Evolutionary conservation across 2,329 filamentous ascomycete species (phyloP), one percentile per base, ranked within the genome.

Genomic region (Volutella citrinella): DNA sequence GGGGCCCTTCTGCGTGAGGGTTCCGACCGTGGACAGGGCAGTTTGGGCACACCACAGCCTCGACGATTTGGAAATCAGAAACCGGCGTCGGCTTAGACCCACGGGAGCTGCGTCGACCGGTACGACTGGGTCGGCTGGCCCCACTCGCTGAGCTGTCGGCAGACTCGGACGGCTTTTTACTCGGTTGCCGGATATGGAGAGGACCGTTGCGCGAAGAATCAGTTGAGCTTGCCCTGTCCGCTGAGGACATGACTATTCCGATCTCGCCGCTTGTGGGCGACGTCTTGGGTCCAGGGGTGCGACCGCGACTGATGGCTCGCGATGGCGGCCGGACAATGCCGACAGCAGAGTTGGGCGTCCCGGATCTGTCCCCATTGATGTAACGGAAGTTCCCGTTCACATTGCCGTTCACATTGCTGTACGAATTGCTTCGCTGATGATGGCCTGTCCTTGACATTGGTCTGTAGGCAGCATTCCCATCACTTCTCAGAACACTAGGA

Each of bases 361-460:
- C n/a, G 16, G 32, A 14, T 19, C 22, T 23, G 7, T 25, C 24
- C 7, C 29, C 28, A 9, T 18, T 16, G 7, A 20, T 7, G 13
- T n/a, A n/a, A n/a, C n/a, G n/a, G n/a, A n/a, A n/a, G n/a, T n/a
- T n/a, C n/a, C n/a, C n/a, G n/a, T n/a, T n/a, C n/a, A n/a, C n/a
- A n/a, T n/a, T 25, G 7, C 20, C 7, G 22, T 38, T 27, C 9
- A 22, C 4, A 10, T 19, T 35, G 7, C 29, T 20, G 2, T 15
- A 33, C 1, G 44, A 49, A 16, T 46, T 45, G 20, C 39, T 40
- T 4, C 44, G 37, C 12, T 48, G 42, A 8, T 37, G 34, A 16
- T 26, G n/a, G 6, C 20, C 23, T 7, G 13, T 19, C 5, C 35
- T 17, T 3, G 30, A n/a, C 20, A 36, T 5, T 2, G 35, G 24